A percentile compares a stretch with the other conserved stretches of the same genome.
These are phyloP conservation scores for Sicyos baderoa DNA, from an alignment of 306 rosid species.

Conservation along the genomic window DNA sequence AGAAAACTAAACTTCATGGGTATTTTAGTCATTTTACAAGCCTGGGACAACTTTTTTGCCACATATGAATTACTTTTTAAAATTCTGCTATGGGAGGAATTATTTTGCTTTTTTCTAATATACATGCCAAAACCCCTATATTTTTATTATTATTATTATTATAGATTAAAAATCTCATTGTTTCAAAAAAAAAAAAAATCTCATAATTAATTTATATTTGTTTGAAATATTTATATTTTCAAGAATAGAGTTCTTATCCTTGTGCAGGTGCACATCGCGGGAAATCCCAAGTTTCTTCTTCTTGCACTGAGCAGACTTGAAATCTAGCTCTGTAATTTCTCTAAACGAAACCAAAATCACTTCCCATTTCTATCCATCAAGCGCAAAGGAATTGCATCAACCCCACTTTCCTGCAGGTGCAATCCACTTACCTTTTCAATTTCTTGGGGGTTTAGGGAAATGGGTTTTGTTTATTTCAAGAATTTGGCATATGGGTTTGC, in stretches of 20 bases:
- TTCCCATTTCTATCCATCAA: neutral
- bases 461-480: neutral
- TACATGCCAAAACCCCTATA: too few relatives aligned
- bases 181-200: too few relatives aligned
- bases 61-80: too few relatives aligned
- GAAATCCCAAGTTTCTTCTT: neutral
- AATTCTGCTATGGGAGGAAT: too few relatives aligned
- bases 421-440: neutral
- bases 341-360: neutral
- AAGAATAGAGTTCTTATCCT: neutral
- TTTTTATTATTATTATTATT: too few relatives aligned
- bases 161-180: too few relatives aligned
- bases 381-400: neutral
- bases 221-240: too few relatives aligned
- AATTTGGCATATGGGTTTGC: neutral
- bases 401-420: constrained; percentile 9
- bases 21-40: too few relatives aligned
- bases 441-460: neutral
- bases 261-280: neutral
- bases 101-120: too few relatives aligned
- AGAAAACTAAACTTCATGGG: too few relatives aligned
- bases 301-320: neutral
- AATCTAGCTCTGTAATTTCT: constrained; percentile 12
- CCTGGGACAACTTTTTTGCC: too few relatives aligned
- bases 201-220: too few relatives aligned